Evolutionary conservation across 495 filamentous ascomycete genomes (phyloP), one percentile per base, ranked within the genome.

Genomic region (Stereocaulon alpinum): DNA sequence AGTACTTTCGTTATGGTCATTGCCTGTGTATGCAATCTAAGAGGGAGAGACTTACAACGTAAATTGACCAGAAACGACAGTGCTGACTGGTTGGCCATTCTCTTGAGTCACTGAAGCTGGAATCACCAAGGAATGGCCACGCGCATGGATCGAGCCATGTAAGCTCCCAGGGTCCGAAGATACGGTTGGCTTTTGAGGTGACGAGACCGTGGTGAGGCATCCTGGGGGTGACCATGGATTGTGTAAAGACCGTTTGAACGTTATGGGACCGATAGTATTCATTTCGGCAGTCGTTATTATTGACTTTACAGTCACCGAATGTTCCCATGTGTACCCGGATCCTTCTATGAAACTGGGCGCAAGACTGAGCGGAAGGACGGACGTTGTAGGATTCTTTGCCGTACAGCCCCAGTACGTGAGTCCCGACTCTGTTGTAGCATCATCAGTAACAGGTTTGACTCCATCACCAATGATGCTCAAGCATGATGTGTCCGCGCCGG

Each of bases 401-500:
- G 51, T 55, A 17, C 51, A 55, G 17, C 51, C 51, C 51, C 51
- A 55, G 37, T 41, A 55, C 12, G 37, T 41, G 17, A 17, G 32
- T 27, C 34, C 24, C 32, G 47, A 48, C 22, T 42, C 57, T 18
- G 57, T 53, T 50, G 47, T 53, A 15, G 34, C 58, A 14, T 48
- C 58, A 10, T 54, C 34, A 12, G 27, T 22, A n/a, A 53, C 10
- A 11, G 58, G 10, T 29, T 54, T 60, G n/a, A 51, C 14, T 34
- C 24, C 18, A 20, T 32, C 45, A 7, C 56, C 56, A 37, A 59
- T 41, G 12, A 59, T 29, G 10, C 14, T 37, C 7, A 59, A 37
- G 34, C 56, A 59, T 6, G 56, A 50, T 37, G 22, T 47, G 44
- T 51, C 40, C n/a, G 56, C 27, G n/a, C 37, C 45, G 1, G 44